Base-by-base conservation (phyloP, 2,329 filamentous ascomycete genomes). In the Penicillium sp. region DNA sequence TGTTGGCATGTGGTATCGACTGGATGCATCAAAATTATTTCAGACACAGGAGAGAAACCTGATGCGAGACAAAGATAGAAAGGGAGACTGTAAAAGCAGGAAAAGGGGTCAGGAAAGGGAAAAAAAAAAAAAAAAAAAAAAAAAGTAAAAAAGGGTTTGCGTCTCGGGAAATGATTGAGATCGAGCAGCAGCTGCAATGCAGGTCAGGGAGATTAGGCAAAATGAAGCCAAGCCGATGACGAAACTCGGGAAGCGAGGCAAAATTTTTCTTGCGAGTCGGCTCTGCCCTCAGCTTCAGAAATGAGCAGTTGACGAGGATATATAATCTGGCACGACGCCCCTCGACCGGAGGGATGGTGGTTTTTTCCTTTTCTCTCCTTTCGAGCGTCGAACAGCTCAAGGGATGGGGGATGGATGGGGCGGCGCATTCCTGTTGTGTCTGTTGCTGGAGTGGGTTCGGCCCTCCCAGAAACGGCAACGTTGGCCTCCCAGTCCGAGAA, bases 241-340 rank as follows among this genome's bases (percentile, higher is more conserved):
- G 35, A 41, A 41, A 21, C 45, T 48, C 46, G 46, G 19, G 46
- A 56, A 31, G 26, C 53, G 44, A 30, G 55, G 7, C 11, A 29
- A 17, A 13, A 30, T 44, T 30, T 26, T 8, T n/a, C 21, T n/a
- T 13, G 26, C 54, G 21, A 21, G 30, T 35, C 55, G 55, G 46
- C 31, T 44, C 41, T 31, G 9, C 29, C 19, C 19, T 41, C 17
- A 15, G 21, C 31, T 30, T 21, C 13, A 41, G 21, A 50, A 50
- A 44, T 46, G 47, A 17, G 47, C 17, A 8, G 13, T 35, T 17
- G 21, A n/a, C 17, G 45, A 47, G 31, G 44, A 45, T 65, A 65
- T 65, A 65, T 61, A 65, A 59, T 31, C 51, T 5, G 61, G 54
- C 35, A 17, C 47, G 9, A 51, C 61, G 58, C 45, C 57, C 58